These are phyloP conservation scores for Tylopilus orsonianus DNA, from an alignment of 1,284 basidiomycete species.

Conservation along the genomic window DNA sequence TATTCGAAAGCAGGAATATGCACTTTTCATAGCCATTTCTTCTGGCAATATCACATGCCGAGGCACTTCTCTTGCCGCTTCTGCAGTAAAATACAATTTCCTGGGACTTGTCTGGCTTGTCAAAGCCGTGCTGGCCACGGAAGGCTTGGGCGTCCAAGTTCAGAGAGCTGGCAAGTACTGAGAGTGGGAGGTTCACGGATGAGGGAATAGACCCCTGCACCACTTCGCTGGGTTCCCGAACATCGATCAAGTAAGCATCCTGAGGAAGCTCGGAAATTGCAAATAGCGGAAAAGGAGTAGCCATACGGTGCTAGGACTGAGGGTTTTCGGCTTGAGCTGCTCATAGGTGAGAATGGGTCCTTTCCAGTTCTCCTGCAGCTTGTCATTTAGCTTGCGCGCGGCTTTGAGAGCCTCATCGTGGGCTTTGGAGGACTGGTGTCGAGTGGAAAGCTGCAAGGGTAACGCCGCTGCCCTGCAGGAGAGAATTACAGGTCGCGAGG, in stretches of 20 bases:
- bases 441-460: slow-evolving; percentile 13
- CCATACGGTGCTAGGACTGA: slow-evolving; percentile 79
- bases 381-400: slow-evolving; percentile 43
- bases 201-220: slow-evolving; percentile 95
- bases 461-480: slow-evolving; percentile 5
- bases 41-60: slow-evolving; percentile 83
- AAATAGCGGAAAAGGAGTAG: not conserved
- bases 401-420: slow-evolving; percentile 39
- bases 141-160: slow-evolving; percentile 62
- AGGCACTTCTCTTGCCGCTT: slow-evolving; percentile 82
- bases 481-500: slow-evolving; percentile 11
- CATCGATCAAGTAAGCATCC: slow-evolving; percentile 87
- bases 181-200: slow-evolving; percentile 91
- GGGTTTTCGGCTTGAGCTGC: slow-evolving; percentile 80
- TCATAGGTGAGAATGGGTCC: slow-evolving; percentile 74
- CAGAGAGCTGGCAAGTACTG: slow-evolving; percentile 72
- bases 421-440: slow-evolving; percentile 28
- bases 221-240: slow-evolving; percentile 93
- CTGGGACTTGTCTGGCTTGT: slow-evolving; percentile 76
- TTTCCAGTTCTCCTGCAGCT: slow-evolving; percentile 67
- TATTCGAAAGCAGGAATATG: slow-evolving; percentile 27
- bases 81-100: slow-evolving; percentile 94
- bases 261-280: slow-evolving; percentile 32
- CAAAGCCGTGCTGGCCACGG: slow-evolving; percentile 75
- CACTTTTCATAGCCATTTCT: slow-evolving; percentile 85